These are phyloP conservation scores for Solanum ahanhuiri DNA, from an alignment of 257 asterid genomes.

Conservation along the genomic window DNA sequence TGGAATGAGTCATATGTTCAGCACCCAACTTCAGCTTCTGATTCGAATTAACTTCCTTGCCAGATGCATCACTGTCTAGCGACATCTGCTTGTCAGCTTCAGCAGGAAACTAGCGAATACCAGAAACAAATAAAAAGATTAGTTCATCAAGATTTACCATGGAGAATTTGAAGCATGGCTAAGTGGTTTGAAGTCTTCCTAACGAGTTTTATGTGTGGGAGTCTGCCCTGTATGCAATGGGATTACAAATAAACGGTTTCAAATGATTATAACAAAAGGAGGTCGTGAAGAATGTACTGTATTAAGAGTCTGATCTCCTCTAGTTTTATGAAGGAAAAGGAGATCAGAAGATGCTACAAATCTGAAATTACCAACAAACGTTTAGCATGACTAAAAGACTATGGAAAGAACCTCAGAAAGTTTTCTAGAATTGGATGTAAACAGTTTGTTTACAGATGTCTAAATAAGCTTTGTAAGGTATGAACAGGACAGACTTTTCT, in stretches of 20 bases:
- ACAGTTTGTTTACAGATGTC: background rate
- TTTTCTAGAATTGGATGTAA: background rate
- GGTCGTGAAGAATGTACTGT: background rate
- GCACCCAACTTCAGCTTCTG: slow-evolving; percentile 27
- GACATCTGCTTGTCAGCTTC: slow-evolving; percentile 26
- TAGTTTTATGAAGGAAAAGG: background rate
- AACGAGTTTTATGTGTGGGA: background rate
- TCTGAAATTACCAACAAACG: background rate
- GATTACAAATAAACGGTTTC: background rate
- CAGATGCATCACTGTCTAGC: slow-evolving; percentile 16
- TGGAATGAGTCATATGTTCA: background rate
- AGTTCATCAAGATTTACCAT: background rate
- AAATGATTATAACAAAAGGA: background rate
- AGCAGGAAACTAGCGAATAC: slow-evolving; percentile 21
- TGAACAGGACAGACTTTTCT: background rate
- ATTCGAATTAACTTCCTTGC: slow-evolving; percentile 1
- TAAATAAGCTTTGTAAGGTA: background rate
- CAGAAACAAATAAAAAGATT: background rate
- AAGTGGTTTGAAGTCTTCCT: background rate
- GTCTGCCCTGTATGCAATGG: background rate
- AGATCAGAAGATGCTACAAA: background rate
- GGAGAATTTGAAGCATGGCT: background rate
- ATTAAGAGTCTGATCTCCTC: background rate
- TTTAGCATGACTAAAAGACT: background rate
- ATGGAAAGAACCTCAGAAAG: background rate